These are phyloP conservation scores for Chaetomiaceae sp. DNA, from an alignment of 2,329 filamentous ascomycete species.

Conservation along the genomic window DNA sequence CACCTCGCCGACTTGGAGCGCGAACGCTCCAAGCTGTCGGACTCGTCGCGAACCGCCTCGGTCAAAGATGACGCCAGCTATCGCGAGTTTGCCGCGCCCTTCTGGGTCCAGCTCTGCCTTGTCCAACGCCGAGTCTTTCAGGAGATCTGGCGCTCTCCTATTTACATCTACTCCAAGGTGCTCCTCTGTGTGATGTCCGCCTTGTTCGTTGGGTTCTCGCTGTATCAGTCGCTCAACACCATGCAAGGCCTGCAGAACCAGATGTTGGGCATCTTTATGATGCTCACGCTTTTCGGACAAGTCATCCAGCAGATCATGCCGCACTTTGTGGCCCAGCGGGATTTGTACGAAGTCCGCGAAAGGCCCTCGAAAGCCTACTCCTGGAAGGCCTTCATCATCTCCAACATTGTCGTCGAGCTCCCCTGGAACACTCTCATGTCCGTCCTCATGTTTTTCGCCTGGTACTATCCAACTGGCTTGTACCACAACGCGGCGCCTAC, in stretches of 20 bases:
- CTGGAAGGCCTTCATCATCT: background rate
- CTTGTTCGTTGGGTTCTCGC: no score
- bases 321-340: background rate
- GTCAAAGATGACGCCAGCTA: conserved; percentile 26
- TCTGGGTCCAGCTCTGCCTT: conserved; percentile 57
- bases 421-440: background rate
- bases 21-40: conserved; percentile 15
- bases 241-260: no score
- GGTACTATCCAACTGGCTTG: background rate
- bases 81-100: conserved; percentile 74
- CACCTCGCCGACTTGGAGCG: conserved; percentile 46
- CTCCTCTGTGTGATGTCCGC: no score
- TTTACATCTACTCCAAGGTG: conserved; percentile 73
- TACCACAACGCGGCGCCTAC: no score
- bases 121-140: conserved; percentile 68
- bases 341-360: background rate
- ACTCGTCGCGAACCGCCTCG: background rate
- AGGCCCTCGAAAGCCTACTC: background rate
- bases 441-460: background rate
- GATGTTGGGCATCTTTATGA: no score
- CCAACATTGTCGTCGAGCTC: background rate
- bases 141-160: conserved; percentile 78
- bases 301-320: background rate
- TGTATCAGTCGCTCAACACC: no score
- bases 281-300: no score